A percentile compares a stretch with the other conserved stretches of the same genome.
Evolutionary conservation across 305 asterid genomes (phyloP).

Genomic region (Salvia sclarea): DNA sequence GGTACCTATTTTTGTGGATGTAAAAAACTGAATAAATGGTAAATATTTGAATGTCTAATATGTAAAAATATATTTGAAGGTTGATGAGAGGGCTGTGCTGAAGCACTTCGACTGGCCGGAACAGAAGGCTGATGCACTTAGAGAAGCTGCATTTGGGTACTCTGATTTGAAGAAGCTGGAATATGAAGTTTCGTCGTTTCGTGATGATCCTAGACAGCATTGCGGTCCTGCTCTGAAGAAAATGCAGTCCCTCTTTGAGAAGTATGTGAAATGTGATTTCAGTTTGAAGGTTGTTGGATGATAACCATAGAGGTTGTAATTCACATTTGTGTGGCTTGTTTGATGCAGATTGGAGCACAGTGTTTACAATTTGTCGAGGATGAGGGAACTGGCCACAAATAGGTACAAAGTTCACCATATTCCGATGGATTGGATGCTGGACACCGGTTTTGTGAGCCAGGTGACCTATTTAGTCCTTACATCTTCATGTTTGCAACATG

Average conservation of each 20-base stretch:
- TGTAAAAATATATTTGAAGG: constrained; percentile 47
- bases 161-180: constrained; percentile 85
- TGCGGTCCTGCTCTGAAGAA: constrained; percentile 78
- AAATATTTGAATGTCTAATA: neutral
- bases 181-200: constrained; percentile 66
- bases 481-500: neutral
- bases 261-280: constrained; percentile 41
- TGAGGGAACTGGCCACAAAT: constrained; percentile 81
- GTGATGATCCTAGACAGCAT: constrained; percentile 71
- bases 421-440: constrained; percentile 90
- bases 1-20: constrained; percentile 39
- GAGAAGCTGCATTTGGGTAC: constrained; percentile 98
- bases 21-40: neutral
- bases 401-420: constrained; percentile 66
- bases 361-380: constrained; percentile 74
- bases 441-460: constrained; percentile 78
- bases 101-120: constrained; percentile 98
- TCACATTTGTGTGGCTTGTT: constrained; percentile 11
- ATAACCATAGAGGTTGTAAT: neutral
- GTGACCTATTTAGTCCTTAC: constrained; percentile 34
- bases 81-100: constrained; percentile 95
- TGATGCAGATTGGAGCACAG: constrained; percentile 85
- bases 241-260: constrained; percentile 87
- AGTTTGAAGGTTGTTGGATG: neutral
- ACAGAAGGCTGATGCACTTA: constrained; percentile 84